Percentiles rank a stretch among this genome's conserved stretches.
phyloP scores from a whole-genome alignment of 768 basidiomycete species.

The Nidula microcarpa region DNA sequence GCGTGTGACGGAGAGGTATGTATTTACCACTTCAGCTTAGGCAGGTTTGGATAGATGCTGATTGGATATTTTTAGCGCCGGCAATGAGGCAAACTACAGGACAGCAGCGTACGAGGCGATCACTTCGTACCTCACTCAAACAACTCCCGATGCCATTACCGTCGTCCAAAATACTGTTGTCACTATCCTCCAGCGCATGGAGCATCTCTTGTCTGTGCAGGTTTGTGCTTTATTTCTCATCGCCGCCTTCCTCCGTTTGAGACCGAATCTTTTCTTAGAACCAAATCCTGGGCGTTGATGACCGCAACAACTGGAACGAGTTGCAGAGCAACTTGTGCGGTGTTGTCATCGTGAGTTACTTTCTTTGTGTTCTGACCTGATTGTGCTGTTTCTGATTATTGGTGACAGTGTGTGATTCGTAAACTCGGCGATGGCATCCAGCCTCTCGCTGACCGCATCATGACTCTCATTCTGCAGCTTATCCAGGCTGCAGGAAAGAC shows the following conservation, averaged over 20 bases:
- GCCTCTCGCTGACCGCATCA: conserved; percentile 90
- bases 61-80: conserved; percentile 39
- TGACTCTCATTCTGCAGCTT: conserved; percentile 85
- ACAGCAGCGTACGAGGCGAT: conserved; percentile 97
- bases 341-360: conserved; percentile 69
- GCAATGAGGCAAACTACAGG: conserved; percentile 89
- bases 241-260: background rate
- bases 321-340: conserved; percentile 93
- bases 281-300: conserved; percentile 92
- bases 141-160: conserved; percentile 72
- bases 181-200: conserved; percentile 86
- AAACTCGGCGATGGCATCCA: conserved; percentile 80
- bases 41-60: conserved; percentile 6
- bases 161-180: conserved; percentile 82
- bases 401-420: conserved; percentile 71
- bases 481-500: conserved; percentile 88
- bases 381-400: conserved; percentile 3
- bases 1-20: conserved; percentile 82
- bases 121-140: conserved; percentile 79
- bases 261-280: conserved; percentile 41
- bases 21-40: conserved; percentile 5
- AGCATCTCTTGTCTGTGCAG: conserved; percentile 81
- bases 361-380: background rate
- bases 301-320: conserved; percentile 99
- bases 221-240: conserved; percentile 30